These are phyloP conservation scores for Aureobasidium musti DNA, from an alignment of 2,329 filamentous ascomycete species.

Conservation along the genomic window DNA sequence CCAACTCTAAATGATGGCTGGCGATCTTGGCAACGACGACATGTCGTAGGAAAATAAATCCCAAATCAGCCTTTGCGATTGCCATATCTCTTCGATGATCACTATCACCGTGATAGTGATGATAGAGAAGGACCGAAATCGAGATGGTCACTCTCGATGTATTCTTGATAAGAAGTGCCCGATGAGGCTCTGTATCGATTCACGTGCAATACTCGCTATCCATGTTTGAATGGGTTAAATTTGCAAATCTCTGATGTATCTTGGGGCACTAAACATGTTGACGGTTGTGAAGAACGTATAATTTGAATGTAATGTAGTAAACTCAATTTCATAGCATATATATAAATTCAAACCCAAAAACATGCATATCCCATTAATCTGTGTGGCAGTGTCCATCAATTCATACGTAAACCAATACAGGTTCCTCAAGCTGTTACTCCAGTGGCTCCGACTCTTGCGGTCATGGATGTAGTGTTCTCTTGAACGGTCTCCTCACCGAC, in stretches of 20 bases:
- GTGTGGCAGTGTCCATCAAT: background rate
- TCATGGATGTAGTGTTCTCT: slow-evolving; percentile 13
- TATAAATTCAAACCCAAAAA: slow-evolving; percentile 5
- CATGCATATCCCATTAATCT: slow-evolving; percentile 13
- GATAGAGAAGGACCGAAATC: slow-evolving; percentile 19
- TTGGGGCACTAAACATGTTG: background rate
- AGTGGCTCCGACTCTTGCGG: slow-evolving; percentile 18
- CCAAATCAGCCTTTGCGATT: slow-evolving; percentile 9
- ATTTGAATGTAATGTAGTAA: background rate
- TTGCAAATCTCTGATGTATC: too few species aligned
- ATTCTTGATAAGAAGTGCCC: background rate
- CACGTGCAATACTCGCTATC: slow-evolving; percentile 10
- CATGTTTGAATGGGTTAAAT: background rate
- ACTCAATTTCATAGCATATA: background rate
- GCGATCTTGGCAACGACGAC: slow-evolving; percentile 27
- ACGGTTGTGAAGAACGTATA: background rate
- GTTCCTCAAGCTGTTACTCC: slow-evolving; percentile 10
- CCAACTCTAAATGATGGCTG: slow-evolving; percentile 11
- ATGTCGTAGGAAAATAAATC: slow-evolving; percentile 15
- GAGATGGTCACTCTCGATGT: background rate
- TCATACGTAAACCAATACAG: background rate
- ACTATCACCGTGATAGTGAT: too few species aligned
- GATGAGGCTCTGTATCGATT: background rate
- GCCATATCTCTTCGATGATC: background rate
- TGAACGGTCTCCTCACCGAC: slow-evolving; percentile 19